Percentiles rank a stretch among this genome's conserved stretches.
phyloP scores from a whole-genome alignment of 305 asterid genomes.

The Nicotiana rustica region DNA sequence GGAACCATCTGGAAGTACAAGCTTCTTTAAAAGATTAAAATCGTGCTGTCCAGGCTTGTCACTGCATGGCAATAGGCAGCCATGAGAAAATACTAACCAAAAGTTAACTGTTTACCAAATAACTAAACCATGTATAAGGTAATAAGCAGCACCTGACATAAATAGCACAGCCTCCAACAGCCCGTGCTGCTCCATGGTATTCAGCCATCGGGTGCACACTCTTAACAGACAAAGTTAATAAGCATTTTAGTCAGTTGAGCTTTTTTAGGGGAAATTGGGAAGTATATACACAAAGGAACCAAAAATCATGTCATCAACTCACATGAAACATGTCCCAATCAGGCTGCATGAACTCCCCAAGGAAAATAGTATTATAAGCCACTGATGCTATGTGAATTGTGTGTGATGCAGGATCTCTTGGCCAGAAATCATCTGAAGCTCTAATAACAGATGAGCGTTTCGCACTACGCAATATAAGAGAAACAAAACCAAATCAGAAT shows the following conservation, averaged over 20 bases:
- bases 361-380: conserved; percentile 83
- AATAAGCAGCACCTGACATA: conserved; percentile 68
- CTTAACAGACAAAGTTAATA: conserved; percentile 42
- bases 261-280: neutral
- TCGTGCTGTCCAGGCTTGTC: conserved; percentile 95
- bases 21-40: conserved; percentile 78
- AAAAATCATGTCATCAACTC: conserved; percentile 43
- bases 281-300: conserved; percentile 4
- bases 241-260: neutral
- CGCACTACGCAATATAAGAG: conserved; percentile 53
- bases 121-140: neutral
- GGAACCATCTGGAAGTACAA: conserved; percentile 94
- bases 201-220: conserved; percentile 97
- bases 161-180: conserved; percentile 92
- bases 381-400: conserved; percentile 97
- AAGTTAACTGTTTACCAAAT: neutral
- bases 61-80: conserved; percentile 49
- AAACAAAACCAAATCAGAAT: neutral
- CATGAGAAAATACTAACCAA: conserved; percentile 12
- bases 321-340: conserved; percentile 99
- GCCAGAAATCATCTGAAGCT: conserved; percentile 95
- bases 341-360: conserved; percentile 98
- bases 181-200: conserved; percentile 93
- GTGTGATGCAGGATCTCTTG: conserved; percentile 91
- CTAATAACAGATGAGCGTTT: conserved; percentile 78